These are phyloP conservation scores for Fusarium cyanostomum DNA, from an alignment of 2,329 filamentous ascomycete species.

Conservation along the genomic window DNA sequence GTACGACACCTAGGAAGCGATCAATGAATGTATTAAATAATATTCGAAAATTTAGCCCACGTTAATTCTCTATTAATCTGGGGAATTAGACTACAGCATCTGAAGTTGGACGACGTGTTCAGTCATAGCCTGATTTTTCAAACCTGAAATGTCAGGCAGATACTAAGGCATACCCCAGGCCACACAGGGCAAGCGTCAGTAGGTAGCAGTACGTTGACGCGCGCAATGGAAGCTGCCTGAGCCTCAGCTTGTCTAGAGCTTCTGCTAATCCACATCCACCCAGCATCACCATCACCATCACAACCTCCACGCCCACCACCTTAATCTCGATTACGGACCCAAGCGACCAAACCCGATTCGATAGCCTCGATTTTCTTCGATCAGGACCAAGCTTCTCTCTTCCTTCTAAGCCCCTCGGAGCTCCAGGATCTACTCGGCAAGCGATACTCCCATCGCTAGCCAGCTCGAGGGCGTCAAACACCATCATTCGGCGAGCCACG, in stretches of 20 bases:
- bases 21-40: conserved; percentile 24
- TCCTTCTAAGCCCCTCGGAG: conserved; percentile 3
- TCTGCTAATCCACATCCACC: conserved; percentile 26
- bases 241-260: conserved; percentile 43
- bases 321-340: conserved; percentile 19
- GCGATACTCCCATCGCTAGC: not conserved
- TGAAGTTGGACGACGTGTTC: not conserved
- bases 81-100: too few relatives aligned
- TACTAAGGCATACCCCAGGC: not conserved
- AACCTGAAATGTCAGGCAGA: conserved; percentile 9
- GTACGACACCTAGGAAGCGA: conserved; percentile 23
- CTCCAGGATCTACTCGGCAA: conserved; percentile 12
- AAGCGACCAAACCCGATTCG: conserved; percentile 15
- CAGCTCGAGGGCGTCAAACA: conserved; percentile 14
- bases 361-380: conserved; percentile 2
- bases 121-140: not conserved
- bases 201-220: conserved; percentile 48
- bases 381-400: not conserved
- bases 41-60: not conserved
- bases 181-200: conserved; percentile 1
- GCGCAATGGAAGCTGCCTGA: conserved; percentile 57
- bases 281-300: conserved; percentile 9
- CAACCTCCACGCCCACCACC: conserved; percentile 14
- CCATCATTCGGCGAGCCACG: conserved; percentile 6
- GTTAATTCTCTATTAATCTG: too few relatives aligned